Conservation (phyloP, 352 stramenopile genomes). For the Globisporangium parvum region DNA sequence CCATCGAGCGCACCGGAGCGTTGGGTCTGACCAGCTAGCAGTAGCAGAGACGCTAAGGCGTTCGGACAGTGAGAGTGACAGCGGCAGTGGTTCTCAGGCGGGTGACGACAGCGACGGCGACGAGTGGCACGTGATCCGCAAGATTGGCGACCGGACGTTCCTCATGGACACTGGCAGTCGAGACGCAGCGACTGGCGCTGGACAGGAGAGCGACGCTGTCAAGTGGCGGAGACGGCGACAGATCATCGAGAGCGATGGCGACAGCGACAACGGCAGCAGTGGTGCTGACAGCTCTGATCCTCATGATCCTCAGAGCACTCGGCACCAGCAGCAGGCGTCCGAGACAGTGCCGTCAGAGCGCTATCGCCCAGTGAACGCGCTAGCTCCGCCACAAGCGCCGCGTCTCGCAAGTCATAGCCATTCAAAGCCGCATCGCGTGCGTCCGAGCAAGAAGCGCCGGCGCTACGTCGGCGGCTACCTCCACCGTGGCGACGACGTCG, state of each 20-base stretch:
- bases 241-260: conserved; percentile 25
- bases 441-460: conserved; percentile 18
- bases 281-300: background rate
- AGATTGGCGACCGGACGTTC: conserved; percentile 6
- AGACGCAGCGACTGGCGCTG: too few species aligned
- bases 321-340: background rate
- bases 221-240: conserved; percentile 3
- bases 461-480: conserved; percentile 74
- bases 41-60: too few species aligned
- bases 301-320: background rate
- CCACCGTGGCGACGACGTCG: conserved; percentile 41
- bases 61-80: background rate
- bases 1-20: background rate
- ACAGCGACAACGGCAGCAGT: conserved; percentile 1
- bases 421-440: background rate
- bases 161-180: conserved; percentile 2
- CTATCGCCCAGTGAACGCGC: conserved; percentile 2
- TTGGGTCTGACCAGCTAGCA: too few species aligned
- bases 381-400: too few species aligned
- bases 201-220: background rate
- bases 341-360: background rate
- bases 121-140: background rate
- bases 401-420: background rate
- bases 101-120: background rate
- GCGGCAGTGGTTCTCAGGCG: background rate